phyloP scores from a whole-genome alignment of 495 filamentous ascomycete species.

The Podospora pseudocomata region DNA sequence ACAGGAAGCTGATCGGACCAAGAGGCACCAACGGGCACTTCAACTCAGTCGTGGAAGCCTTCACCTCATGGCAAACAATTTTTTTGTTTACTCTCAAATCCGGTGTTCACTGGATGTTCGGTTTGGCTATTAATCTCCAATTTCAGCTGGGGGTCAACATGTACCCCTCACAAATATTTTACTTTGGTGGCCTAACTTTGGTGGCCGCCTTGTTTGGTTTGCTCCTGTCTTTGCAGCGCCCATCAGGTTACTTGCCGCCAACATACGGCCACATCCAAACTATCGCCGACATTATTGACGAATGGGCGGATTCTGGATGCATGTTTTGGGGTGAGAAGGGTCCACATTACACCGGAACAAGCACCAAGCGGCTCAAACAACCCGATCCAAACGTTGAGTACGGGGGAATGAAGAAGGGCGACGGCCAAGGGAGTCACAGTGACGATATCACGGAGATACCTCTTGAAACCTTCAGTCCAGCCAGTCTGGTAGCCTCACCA shows the following conservation, averaged over 20 bases:
- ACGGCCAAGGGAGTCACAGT: background rate
- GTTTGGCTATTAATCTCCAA: constrained; percentile 36
- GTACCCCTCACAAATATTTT: constrained; percentile 36
- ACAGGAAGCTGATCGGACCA: constrained; percentile 30
- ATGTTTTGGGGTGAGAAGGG: constrained; percentile 47
- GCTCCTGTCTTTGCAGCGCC: constrained; percentile 33
- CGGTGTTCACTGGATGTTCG: constrained; percentile 47
- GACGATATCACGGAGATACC: constrained; percentile 4
- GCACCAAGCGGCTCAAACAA: constrained; percentile 18
- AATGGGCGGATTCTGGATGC: constrained; percentile 36
- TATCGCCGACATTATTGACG: constrained; percentile 44
- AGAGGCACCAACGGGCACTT: constrained; percentile 33
- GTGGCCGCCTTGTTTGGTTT: constrained; percentile 37
- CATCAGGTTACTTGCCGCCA: constrained; percentile 41
- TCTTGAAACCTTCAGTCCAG: background rate
- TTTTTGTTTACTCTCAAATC: constrained; percentile 43
- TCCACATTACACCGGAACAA: constrained; percentile 24
- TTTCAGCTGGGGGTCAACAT: constrained; percentile 37
- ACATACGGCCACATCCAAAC: constrained; percentile 46
- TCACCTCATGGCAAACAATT: constrained; percentile 42
- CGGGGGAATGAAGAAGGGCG: constrained; percentile 14
- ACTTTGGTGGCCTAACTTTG: constrained; percentile 32
- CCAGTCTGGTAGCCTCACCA: background rate
- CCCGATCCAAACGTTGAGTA: constrained; percentile 26
- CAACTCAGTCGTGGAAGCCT: constrained; percentile 37